These are phyloP conservation scores for Pestalotiopsis sp. DNA, from an alignment of 2,329 filamentous ascomycete genomes.

Conservation along the genomic window DNA sequence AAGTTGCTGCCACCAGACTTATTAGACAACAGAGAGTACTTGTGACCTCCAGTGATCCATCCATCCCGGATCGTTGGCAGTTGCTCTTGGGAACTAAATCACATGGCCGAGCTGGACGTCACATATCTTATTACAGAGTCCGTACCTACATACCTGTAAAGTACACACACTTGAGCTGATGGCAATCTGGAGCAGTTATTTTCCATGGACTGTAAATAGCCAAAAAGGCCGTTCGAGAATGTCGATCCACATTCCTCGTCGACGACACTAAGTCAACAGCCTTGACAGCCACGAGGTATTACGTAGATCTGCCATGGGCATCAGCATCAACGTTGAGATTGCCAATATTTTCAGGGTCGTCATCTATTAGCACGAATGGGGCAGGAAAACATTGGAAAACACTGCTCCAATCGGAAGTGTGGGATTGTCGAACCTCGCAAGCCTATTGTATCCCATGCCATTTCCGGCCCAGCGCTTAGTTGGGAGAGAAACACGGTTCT, in stretches of 20 bases:
- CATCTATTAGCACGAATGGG: conserved; percentile 1
- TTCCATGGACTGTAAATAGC: neutral
- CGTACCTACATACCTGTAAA: too few species aligned
- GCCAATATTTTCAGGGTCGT: neutral
- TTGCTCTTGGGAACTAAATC: too few species aligned
- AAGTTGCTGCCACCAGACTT: neutral
- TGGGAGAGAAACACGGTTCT: neutral
- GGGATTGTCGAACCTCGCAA: neutral
- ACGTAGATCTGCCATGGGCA: neutral
- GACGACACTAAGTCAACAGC: neutral
- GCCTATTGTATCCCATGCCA: neutral
- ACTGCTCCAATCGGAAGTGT: conserved; percentile 4
- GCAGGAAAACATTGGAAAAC: conserved; percentile 1
- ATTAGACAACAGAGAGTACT: neutral
- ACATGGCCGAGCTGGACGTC: too few species aligned
- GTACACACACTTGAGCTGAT: too few species aligned
- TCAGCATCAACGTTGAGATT: conserved; percentile 5
- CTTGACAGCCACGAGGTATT: neutral
- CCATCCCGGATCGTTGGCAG: neutral
- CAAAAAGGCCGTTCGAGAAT: neutral
- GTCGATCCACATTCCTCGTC: neutral
- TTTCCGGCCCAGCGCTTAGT: neutral
- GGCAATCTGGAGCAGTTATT: neutral
- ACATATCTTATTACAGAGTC: too few species aligned
- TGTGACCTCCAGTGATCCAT: neutral